phyloP scores from a whole-genome alignment of 805 yeast genomes.

The Wickerhamomyces rabaulensis region DNA sequence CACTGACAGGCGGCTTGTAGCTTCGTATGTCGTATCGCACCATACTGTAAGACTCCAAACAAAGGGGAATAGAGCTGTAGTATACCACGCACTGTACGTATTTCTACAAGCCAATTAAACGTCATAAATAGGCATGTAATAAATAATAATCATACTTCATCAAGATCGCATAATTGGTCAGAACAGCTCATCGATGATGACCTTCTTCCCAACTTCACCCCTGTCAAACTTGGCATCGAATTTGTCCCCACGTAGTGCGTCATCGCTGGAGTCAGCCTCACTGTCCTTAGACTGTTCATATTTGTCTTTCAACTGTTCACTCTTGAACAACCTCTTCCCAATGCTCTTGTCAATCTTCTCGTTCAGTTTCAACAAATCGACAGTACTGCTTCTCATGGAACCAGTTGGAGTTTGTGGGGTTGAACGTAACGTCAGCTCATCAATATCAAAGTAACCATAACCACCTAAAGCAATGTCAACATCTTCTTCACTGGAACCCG shows the following conservation, averaged over 20 bases:
- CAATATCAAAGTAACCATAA: conserved; percentile 73
- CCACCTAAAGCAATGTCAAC: conserved; percentile 52
- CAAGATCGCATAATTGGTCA: not conserved
- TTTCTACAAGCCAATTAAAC: too few species aligned
- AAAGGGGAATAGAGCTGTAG: too few species aligned
- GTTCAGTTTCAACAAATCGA: conserved; percentile 5
- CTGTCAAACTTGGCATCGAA: conserved; percentile 37
- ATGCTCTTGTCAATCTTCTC: conserved; percentile 16
- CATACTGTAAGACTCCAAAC: too few species aligned
- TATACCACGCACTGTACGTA: too few species aligned
- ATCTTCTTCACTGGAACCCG: conserved; percentile 23
- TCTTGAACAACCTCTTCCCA: conserved; percentile 15
- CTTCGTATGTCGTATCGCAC: too few species aligned
- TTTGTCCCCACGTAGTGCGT: conserved; percentile 11
- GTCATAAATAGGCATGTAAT: not conserved
- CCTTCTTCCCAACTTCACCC: conserved; percentile 34
- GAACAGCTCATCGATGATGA: conserved; percentile 18
- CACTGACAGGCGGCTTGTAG: too few species aligned
- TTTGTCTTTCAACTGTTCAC: conserved; percentile 17
- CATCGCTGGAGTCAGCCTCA: conserved; percentile 4
- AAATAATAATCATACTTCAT: too few species aligned
- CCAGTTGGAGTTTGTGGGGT: conserved; percentile 34
- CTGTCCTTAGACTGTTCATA: conserved; percentile 12
- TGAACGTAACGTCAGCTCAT: conserved; percentile 58
- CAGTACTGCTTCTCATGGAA: conserved; percentile 11